Conservation (phyloP, 1,284 basidiomycete genomes). For the Dichomitus squalens region DNA sequence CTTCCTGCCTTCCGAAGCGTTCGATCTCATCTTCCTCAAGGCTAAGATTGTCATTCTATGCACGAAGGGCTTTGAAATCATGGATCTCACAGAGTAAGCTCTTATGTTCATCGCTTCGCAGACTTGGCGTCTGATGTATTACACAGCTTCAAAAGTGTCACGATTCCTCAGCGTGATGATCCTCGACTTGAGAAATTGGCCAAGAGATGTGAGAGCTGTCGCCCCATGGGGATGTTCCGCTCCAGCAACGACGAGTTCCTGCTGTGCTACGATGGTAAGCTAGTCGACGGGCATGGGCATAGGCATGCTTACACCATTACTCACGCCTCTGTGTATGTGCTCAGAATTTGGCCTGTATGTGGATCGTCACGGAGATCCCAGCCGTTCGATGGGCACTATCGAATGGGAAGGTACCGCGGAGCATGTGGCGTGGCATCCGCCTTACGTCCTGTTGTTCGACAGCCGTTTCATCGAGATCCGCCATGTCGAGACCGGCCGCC, state of each 20-base stretch:
- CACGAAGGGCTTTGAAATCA: slow-evolving; percentile 95
- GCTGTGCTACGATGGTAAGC: slow-evolving; percentile 86
- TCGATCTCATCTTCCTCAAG: slow-evolving; percentile 88
- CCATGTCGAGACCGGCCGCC: slow-evolving; percentile 81
- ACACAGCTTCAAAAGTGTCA: slow-evolving; percentile 81
- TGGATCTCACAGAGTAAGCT: slow-evolving; percentile 86
- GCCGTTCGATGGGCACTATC: slow-evolving; percentile 72
- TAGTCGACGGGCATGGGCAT: neutral
- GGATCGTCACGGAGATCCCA: slow-evolving; percentile 85
- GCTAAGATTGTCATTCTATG: slow-evolving; percentile 91
- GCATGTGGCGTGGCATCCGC: slow-evolving; percentile 85
- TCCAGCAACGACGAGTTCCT: slow-evolving; percentile 88
- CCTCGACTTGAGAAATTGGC: slow-evolving; percentile 71
- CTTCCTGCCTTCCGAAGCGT: slow-evolving; percentile 88
- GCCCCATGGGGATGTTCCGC: slow-evolving; percentile 92
- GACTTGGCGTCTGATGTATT: neutral
- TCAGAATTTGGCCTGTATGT: slow-evolving; percentile 91
- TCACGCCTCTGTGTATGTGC: neutral
- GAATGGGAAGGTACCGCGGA: slow-evolving; percentile 96
- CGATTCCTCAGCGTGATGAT: slow-evolving; percentile 82
- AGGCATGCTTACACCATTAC: neutral
- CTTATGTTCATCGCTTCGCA: neutral
- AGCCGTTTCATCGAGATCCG: slow-evolving; percentile 92
- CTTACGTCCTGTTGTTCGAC: slow-evolving; percentile 91
- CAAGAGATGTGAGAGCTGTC: slow-evolving; percentile 80